Percentiles rank a stretch among this genome's conserved stretches.
Conservation (phyloP, 2,329 filamentous ascomycete genomes). For the Pseudomassariella vexata region DNA sequence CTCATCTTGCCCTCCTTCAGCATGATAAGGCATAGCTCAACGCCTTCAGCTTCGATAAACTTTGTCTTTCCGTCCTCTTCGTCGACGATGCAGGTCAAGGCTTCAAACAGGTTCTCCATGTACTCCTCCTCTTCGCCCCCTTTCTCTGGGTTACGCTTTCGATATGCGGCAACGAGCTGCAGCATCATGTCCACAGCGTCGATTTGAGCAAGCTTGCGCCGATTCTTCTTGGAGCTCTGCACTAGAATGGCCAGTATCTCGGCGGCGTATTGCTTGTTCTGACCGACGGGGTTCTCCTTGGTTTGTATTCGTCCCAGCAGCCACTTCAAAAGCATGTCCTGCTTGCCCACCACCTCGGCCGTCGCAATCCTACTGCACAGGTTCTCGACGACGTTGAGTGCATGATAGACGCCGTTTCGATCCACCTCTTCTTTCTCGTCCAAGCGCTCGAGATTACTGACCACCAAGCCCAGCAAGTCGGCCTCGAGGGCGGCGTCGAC, state of each 20-base stretch:
- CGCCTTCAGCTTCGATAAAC: slow-evolving; percentile 83
- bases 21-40: slow-evolving; percentile 90
- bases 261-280: slow-evolving; percentile 94
- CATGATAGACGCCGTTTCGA: slow-evolving; percentile 79
- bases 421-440: slow-evolving; percentile 71
- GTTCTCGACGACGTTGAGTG: slow-evolving; percentile 78
- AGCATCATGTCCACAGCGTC: slow-evolving; percentile 76
- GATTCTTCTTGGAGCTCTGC: slow-evolving; percentile 65
- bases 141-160: slow-evolving; percentile 78
- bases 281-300: slow-evolving; percentile 62
- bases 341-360: slow-evolving; percentile 64
- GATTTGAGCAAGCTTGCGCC: slow-evolving; percentile 54
- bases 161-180: slow-evolving; percentile 77
- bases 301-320: slow-evolving; percentile 67
- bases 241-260: slow-evolving; percentile 87
- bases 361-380: slow-evolving; percentile 62
- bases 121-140: slow-evolving; percentile 90
- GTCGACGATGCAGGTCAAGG: slow-evolving; percentile 74
- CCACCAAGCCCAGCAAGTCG: slow-evolving; percentile 67
- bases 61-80: slow-evolving; percentile 69
- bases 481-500: slow-evolving; percentile 59
- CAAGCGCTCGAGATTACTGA: slow-evolving; percentile 73
- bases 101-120: slow-evolving; percentile 89
- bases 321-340: slow-evolving; percentile 68
- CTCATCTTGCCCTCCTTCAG: slow-evolving; percentile 81